These are phyloP conservation scores for Teunomyces funiuensis DNA, from an alignment of 805 yeast genomes.

Conservation along the genomic window DNA sequence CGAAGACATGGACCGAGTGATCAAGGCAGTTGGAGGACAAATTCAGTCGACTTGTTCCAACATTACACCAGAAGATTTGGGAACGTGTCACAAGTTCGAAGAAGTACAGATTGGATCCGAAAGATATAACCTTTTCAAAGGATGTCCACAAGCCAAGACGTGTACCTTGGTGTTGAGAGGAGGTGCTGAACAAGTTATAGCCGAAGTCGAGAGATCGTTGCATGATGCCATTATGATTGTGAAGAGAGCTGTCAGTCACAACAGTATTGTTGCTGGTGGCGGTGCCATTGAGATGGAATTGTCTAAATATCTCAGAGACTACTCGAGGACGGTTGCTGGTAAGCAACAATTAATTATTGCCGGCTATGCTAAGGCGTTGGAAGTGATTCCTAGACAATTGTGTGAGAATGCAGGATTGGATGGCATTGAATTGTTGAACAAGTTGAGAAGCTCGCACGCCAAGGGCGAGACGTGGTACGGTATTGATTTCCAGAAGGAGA, in stretches of 20 bases:
- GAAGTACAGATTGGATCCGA: constrained; percentile 96
- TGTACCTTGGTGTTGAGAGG: constrained; percentile 94
- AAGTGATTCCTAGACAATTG: constrained; percentile 93
- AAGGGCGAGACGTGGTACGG: constrained; percentile 93
- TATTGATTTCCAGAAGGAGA: constrained; percentile 83
- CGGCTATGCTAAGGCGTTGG: constrained; percentile 93
- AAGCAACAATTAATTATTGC: constrained; percentile 91
- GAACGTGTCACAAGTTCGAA: constrained; percentile 82
- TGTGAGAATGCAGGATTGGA: constrained; percentile 99
- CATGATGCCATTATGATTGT: constrained; percentile 99
- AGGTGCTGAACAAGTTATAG: constrained; percentile 97
- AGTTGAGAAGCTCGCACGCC: constrained; percentile 89
- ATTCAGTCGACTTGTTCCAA: constrained; percentile 76
- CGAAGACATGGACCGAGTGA: constrained; percentile 91
- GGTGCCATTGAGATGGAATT: constrained; percentile 99
- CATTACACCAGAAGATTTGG: constrained; percentile 68
- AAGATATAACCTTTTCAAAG: constrained; percentile 88
- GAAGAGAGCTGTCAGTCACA: constrained; percentile 87
- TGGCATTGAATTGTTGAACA: constrained; percentile 90
- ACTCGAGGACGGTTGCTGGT: constrained; percentile 86
- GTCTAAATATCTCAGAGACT: constrained; percentile 82
- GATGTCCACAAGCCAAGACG: constrained; percentile 89
- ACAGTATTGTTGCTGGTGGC: constrained; percentile 93
- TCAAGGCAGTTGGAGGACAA: constrained; percentile 90
- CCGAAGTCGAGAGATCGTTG: constrained; percentile 95